phyloP scores from a whole-genome alignment of 768 basidiomycete species.

The Pleurotus citrinopileatus region DNA sequence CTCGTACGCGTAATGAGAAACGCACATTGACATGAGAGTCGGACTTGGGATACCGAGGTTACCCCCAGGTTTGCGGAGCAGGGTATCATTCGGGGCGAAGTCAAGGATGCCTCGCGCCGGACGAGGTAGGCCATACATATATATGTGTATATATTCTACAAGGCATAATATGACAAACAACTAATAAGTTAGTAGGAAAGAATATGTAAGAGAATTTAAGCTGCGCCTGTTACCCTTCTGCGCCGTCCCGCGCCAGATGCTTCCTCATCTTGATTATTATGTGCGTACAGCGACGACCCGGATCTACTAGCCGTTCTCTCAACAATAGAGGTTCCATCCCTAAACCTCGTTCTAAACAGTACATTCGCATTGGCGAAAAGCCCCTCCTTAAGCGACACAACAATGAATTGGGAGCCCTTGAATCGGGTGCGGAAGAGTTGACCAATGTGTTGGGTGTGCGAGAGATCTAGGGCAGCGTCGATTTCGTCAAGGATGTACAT shows the following conservation, averaged over 20 bases:
- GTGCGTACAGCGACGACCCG: slow-evolving; percentile 45
- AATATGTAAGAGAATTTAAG: neutral
- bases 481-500: slow-evolving; percentile 99
- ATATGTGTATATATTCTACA: neutral
- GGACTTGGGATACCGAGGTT: no score
- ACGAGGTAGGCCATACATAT: neutral
- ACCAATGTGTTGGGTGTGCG: slow-evolving; percentile 96
- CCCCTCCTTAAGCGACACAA: slow-evolving; percentile 95
- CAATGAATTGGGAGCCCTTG: slow-evolving; percentile 98
- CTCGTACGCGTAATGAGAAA: no score
- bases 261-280: slow-evolving; percentile 26
- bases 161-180: no score
- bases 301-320: slow-evolving; percentile 74
- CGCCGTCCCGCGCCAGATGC: slow-evolving; percentile 27
- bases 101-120: neutral
- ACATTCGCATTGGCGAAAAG: slow-evolving; percentile 98
- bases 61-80: no score
- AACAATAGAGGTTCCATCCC: slow-evolving; percentile 91
- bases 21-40: no score
- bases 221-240: slow-evolving; percentile 25
- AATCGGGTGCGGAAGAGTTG: slow-evolving; percentile 97
- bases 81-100: no score
- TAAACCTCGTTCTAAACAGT: slow-evolving; percentile 87
- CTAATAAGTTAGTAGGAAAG: slow-evolving; percentile 2
- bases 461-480: slow-evolving; percentile 94